phyloP scores from a whole-genome alignment of 768 basidiomycete species.

The Boletales sp. region DNA sequence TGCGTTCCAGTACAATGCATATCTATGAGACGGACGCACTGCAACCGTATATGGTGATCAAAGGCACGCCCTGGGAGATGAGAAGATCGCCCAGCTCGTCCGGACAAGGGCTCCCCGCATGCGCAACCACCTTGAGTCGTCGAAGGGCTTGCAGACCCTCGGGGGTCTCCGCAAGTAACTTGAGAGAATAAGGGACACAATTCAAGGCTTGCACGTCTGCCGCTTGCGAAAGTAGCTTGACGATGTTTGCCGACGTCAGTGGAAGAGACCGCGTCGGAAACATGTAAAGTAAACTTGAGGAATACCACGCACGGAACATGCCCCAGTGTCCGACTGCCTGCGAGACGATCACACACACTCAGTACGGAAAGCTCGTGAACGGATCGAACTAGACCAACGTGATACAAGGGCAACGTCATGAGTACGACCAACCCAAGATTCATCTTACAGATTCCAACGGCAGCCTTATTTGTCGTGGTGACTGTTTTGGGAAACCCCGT shows the following conservation, averaged over 20 bases:
- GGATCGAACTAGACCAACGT: slow-evolving; percentile 20
- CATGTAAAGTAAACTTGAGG: slow-evolving; percentile 39
- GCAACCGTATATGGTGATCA: slow-evolving; percentile 48
- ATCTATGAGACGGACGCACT: slow-evolving; percentile 28
- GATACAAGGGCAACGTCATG: slow-evolving; percentile 29
- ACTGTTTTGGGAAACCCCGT: slow-evolving; percentile 51
- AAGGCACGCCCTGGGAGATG: slow-evolving; percentile 43
- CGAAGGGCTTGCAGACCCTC: slow-evolving; percentile 42
- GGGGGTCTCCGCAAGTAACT: slow-evolving; percentile 45
- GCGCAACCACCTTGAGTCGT: slow-evolving; percentile 46
- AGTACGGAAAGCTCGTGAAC: no score
- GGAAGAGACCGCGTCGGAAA: slow-evolving; percentile 40
- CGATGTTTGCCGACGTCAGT: slow-evolving; percentile 44
- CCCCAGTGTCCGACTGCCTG: slow-evolving; percentile 23
- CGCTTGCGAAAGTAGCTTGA: slow-evolving; percentile 34
- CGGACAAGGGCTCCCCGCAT: slow-evolving; percentile 51
- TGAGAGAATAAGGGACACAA: slow-evolving; percentile 37
- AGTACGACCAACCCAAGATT: slow-evolving; percentile 23
- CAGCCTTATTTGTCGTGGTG: slow-evolving; percentile 33
- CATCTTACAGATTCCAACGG: slow-evolving; percentile 34
- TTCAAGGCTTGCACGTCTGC: slow-evolving; percentile 31
- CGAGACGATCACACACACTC: background rate
- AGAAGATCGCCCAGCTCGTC: slow-evolving; percentile 52
- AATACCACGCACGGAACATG: slow-evolving; percentile 42
- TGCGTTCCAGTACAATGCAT: no score